Percentiles rank a stretch among this genome's conserved stretches.
These are phyloP conservation scores for Penicillium lividum DNA, from an alignment of 495 filamentous ascomycete species.

Conservation along the genomic window DNA sequence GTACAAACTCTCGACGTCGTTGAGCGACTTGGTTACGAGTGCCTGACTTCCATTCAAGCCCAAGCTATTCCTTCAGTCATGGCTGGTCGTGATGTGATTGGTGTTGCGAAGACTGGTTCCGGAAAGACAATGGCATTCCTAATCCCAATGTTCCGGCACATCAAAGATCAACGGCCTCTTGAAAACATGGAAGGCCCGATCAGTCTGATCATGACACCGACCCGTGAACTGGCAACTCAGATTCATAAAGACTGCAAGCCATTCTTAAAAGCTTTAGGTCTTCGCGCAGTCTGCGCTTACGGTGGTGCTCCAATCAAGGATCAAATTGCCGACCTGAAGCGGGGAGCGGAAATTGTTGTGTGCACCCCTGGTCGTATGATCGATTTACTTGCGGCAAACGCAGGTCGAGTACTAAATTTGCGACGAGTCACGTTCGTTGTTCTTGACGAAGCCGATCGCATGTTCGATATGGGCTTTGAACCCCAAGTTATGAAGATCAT, in stretches of 20 bases:
- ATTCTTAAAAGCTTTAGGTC: constrained; percentile 83
- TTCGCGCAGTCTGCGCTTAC: constrained; percentile 94
- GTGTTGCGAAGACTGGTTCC: constrained; percentile 97
- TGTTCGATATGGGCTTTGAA: constrained; percentile 99
- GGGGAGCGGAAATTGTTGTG: constrained; percentile 92
- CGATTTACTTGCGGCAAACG: constrained; percentile 89
- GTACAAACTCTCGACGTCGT: constrained; percentile 89
- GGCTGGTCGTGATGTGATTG: constrained; percentile 95
- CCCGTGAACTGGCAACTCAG: constrained; percentile 90
- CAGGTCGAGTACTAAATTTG: constrained; percentile 88
- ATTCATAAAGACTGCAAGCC: constrained; percentile 94
- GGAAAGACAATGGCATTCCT: constrained; percentile 97
- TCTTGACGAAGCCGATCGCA: constrained; percentile 95
- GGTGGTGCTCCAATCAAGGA: constrained; percentile 97
- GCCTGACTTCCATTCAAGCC: constrained; percentile 88
- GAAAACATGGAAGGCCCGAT: constrained; percentile 85
- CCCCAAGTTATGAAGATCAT: constrained; percentile 98
- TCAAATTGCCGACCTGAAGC: constrained; percentile 94
- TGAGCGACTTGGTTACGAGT: constrained; percentile 77
- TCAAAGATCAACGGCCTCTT: constrained; percentile 89
- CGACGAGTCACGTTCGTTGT: constrained; percentile 88
- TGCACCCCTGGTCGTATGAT: constrained; percentile 97
- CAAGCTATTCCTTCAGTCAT: constrained; percentile 95
- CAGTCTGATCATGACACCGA: constrained; percentile 87
- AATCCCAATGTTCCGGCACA: constrained; percentile 95